Evolutionary conservation across 1,284 basidiomycete species (phyloP).

Genomic region (Naganishia albida): DNA sequence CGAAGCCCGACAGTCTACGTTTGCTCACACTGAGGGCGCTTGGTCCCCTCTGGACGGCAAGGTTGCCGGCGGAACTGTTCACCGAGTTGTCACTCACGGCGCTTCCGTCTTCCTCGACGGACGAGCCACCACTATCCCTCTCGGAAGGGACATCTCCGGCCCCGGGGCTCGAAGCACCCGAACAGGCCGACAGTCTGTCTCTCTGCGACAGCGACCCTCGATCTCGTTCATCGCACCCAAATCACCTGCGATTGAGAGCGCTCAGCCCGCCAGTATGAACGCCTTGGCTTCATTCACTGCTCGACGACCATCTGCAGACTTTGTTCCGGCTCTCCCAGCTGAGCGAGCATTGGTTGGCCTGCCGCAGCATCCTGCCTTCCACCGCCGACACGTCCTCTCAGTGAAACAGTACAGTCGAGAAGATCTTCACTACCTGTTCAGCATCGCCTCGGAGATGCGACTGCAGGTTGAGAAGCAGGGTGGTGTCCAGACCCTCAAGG

Average conservation of each 20-base stretch:
- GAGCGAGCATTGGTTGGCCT: constrained; percentile 55
- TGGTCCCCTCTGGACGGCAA: constrained; percentile 86
- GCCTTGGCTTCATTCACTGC: constrained; percentile 43
- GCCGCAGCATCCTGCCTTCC: constrained; percentile 68
- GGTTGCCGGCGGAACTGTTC: constrained; percentile 72
- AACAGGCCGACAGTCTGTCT: constrained; percentile 48
- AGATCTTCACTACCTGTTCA: constrained; percentile 92
- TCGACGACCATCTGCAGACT: constrained; percentile 28
- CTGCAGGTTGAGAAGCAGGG: constrained; percentile 91
- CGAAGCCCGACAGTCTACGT: constrained; percentile 72
- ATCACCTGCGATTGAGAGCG: constrained; percentile 31
- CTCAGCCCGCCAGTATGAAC: constrained; percentile 40
- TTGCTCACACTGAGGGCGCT: constrained; percentile 55
- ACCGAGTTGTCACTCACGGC: constrained; percentile 89
- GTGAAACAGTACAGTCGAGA: constrained; percentile 91
- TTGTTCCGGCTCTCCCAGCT: constrained; percentile 27
- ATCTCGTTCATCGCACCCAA: constrained; percentile 35
- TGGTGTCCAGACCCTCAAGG: constrained; percentile 83
- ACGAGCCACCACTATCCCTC: constrained; percentile 62
- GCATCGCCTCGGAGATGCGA: constrained; percentile 94
- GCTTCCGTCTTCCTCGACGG: constrained; percentile 92
- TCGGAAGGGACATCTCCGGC: constrained; percentile 80
- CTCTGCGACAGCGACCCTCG: constrained; percentile 43
- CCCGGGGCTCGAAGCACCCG: constrained; percentile 56
- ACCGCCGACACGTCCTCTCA: constrained; percentile 86